Evolutionary conservation across 2,329 filamentous ascomycete genomes (phyloP), one percentile per base, ranked within the genome.

Genomic region (Aspergillus tubingensis): DNA sequence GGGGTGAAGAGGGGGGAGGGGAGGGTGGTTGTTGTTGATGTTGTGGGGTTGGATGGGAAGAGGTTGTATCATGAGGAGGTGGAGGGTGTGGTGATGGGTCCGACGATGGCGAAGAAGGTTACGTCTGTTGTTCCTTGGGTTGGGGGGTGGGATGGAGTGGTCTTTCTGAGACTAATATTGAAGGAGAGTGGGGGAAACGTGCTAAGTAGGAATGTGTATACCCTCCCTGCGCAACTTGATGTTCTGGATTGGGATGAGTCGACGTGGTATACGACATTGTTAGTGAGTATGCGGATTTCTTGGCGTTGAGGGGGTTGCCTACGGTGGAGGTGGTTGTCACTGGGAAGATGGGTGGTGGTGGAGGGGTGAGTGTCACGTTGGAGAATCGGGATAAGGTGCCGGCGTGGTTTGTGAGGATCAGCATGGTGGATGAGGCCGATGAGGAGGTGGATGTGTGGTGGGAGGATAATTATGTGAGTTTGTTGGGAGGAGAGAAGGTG

Each of bases 391-490:
- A 82, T 0, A 57, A 73, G 0, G 70, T 82, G 0, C 86, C 86
- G 0, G 86, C 86, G 0, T 82, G 88, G 49, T 88, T 88, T 62
- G 65, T 88, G 8, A 75, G 80, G 2, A 57, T 88, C 30, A 80
- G 80, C 49, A 68, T 86, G 1, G 76, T 86, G 0, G 78, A 85
- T 61, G 62, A 57, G 2, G 60, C 70, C 0, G 63, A 60, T 0
- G 79, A 79, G 0, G 64, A 74, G 0, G 83, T 80, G 4, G 83
- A 85, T 0, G 79, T 85, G 0, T 75, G 76, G 19, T 88, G 86
- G 85, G 82, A 81, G 0, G 86, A 88, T 62, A 88, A 88, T 61
- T 88, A 88, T 62, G 75, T 88, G 11, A 87, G 85, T 1, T 71
- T 88, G 8, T 87, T 82, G 79, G 85, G 86, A 0, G 71, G 75